phyloP scores from a whole-genome alignment of 345 rosid genomes.

The Ricinus communis region DNA sequence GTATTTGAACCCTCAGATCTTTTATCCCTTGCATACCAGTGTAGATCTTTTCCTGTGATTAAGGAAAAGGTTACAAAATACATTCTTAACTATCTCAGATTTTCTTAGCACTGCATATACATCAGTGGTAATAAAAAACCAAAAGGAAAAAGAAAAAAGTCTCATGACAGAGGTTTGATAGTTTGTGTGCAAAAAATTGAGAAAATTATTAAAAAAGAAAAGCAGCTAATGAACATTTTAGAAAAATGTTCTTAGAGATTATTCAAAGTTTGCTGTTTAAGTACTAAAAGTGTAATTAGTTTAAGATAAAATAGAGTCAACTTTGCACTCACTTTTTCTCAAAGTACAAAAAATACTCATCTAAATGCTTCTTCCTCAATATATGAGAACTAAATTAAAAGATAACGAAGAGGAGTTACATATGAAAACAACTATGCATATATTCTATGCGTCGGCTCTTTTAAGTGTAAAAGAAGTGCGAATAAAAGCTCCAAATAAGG shows the following conservation, averaged over 20 bases:
- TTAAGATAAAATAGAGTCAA: too few relatives aligned
- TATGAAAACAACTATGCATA: neutral
- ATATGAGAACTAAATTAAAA: too few relatives aligned
- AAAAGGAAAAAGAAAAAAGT: too few relatives aligned
- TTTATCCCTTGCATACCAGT: conserved; percentile 88
- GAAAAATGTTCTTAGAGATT: neutral
- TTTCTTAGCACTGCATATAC: too few relatives aligned
- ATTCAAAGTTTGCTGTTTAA: neutral
- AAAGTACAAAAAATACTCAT: neutral
- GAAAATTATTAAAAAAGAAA: too few relatives aligned
- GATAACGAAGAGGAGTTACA: neutral
- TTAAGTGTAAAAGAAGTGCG: neutral
- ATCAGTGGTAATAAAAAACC: too few relatives aligned
- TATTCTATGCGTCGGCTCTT: neutral
- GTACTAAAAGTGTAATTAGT: too few relatives aligned
- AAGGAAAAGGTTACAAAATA: neutral
- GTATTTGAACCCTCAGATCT: conserved; percentile 38
- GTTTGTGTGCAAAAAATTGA: too few relatives aligned
- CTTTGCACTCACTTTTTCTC: neutral
- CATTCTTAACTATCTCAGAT: neutral
- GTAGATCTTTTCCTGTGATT: conserved; percentile 79
- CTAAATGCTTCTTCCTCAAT: neutral
- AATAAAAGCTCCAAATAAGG: neutral
- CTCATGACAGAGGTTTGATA: too few relatives aligned
- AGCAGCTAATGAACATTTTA: too few relatives aligned